Base-by-base conservation (phyloP, 2,329 filamentous ascomycete species). In the Talaromyces atroroseus region DNA sequence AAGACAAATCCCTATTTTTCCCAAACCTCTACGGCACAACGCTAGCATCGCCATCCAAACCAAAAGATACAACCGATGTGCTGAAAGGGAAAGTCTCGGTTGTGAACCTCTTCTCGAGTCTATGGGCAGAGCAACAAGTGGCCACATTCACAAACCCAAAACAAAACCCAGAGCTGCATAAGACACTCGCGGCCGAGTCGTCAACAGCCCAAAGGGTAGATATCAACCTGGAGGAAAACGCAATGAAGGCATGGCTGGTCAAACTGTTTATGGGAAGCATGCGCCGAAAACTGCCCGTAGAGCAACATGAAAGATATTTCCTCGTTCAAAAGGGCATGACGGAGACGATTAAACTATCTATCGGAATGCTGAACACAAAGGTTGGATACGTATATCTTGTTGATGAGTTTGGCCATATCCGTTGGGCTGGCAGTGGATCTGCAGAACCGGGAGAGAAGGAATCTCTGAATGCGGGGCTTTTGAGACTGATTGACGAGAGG, bases 311-410 rank as follows among this genome's bases (percentile, higher is more conserved):
- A 21, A 75, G 75, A 57, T 86, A 85, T 63, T 86, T 86, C 64
- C 71, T 86, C 55, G 77, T 86, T 18, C 74, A 78, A 58, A 80
- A 76, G 59, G 82, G 82, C 2, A 73, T 86, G 21, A 77, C 73
- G 14, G 80, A 83, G 49, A 70, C 76, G 18, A 74, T 85, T 42
- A 78, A 80, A 61, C 81, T 85, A 65, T 77, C 80, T 4, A 80
- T 86, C 65, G 83, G 83, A 5, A 71, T 95, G 68, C 76, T 95
- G 68, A 99, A 99, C 74, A 85, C 84, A 63, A 95, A 92, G 73
- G 92, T 96, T 34, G 92, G 92, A 38, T 97, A 96, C 74, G 87
- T 92, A 4, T 99, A 96, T 73, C 79, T 99, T 49, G 79, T 99
- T 58, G 94, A 99, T 70, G 80, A 85, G 60, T 80, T 92, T 61